Evolutionary conservation across 768 basidiomycete species (phyloP).

Genomic region (Suillus occidentalis): DNA sequence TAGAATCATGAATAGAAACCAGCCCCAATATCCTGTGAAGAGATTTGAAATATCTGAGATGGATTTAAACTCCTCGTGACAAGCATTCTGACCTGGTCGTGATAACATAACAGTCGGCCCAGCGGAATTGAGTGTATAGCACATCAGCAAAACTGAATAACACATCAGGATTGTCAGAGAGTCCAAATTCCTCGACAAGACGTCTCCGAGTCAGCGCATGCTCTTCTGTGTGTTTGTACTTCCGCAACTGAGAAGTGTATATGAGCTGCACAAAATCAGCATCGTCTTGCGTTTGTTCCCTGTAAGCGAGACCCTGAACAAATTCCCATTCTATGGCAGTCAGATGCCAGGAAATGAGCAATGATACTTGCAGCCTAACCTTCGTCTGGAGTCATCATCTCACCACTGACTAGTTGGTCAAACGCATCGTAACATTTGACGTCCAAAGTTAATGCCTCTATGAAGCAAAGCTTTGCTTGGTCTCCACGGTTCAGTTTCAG

Average conservation of each 20-base stretch:
- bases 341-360: constrained; percentile 6
- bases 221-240: constrained; percentile 83
- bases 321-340: constrained; percentile 89
- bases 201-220: constrained; percentile 76
- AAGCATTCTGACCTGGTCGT: constrained; percentile 62
- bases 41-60: constrained; percentile 1
- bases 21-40: constrained; percentile 73
- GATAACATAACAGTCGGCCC: constrained; percentile 91
- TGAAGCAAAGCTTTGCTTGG: constrained; percentile 90
- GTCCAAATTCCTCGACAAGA: constrained; percentile 79
- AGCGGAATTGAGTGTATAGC: constrained; percentile 83
- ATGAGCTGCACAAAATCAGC: constrained; percentile 91
- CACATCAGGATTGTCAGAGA: constrained; percentile 92
- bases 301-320: constrained; percentile 79
- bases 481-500: constrained; percentile 89
- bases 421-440: constrained; percentile 98
- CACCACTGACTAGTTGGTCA: constrained; percentile 82
- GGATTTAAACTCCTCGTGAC: constrained; percentile 1
- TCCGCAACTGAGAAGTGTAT: constrained; percentile 88
- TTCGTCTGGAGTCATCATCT: constrained; percentile 97
- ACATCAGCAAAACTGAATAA: constrained; percentile 89
- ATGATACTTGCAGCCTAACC: constrained; percentile 48
- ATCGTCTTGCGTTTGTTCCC: constrained; percentile 82
- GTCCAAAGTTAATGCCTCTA: constrained; percentile 92
- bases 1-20: constrained; percentile 83